Evolutionary conservation across 2,329 filamentous ascomycete species (phyloP).

Genomic region (Chaetomiaceae sp.): DNA sequence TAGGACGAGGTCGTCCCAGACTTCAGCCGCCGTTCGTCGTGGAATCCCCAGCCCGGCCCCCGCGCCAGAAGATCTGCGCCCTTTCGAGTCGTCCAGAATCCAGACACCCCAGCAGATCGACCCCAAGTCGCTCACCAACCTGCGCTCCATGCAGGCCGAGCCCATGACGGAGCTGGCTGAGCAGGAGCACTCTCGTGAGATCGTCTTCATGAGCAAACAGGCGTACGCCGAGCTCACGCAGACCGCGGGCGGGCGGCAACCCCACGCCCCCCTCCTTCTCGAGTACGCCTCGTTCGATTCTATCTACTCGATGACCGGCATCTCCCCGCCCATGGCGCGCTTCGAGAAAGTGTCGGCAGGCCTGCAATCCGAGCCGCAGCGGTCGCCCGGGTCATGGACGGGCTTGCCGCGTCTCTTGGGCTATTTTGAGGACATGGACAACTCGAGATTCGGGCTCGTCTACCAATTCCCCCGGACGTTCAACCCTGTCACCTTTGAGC

Average conservation of each 20-base stretch:
- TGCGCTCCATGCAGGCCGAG: constrained; percentile 40
- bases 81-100: constrained; percentile 58
- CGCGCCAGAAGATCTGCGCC: constrained; percentile 42
- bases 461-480: constrained; percentile 69
- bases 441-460: constrained; percentile 67
- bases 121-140: constrained; percentile 47
- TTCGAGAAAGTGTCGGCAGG: constrained; percentile 60
- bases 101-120: constrained; percentile 59
- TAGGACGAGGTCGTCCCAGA: constrained; percentile 53
- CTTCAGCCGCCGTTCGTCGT: constrained; percentile 31
- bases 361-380: constrained; percentile 51
- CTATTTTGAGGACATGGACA: constrained; percentile 70
- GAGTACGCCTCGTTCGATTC: constrained; percentile 66
- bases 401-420: constrained; percentile 58
- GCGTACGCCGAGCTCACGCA: constrained; percentile 47
- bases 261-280: constrained; percentile 58
- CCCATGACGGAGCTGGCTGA: constrained; percentile 35
- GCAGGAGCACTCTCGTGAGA: constrained; percentile 39
- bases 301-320: constrained; percentile 58
- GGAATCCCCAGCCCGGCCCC: constrained; percentile 35
- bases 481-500: constrained; percentile 52
- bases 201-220: constrained; percentile 49
- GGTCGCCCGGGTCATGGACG: constrained; percentile 53
- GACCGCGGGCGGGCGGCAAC: constrained; percentile 37
- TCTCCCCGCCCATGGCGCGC: constrained; percentile 59